Evolutionary conservation across 225 moss, liverwort and hornwort genomes (phyloP), one percentile per base, ranked within the genome.

Genomic region (Sphagnum tenellum): DNA sequence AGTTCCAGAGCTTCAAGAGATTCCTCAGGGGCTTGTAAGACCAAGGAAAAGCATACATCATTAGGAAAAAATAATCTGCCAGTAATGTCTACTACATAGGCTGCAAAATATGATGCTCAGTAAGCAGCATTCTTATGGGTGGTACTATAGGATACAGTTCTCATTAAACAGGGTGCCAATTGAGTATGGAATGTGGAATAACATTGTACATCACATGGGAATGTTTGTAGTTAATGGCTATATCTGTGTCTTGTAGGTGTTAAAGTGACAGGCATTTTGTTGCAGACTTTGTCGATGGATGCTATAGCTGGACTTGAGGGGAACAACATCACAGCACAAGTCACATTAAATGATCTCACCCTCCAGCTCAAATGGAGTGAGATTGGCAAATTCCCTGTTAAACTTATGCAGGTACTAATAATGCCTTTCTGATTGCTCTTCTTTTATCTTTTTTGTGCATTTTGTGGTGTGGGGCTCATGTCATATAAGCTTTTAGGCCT

Each of bases 281-380:
- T 69, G 67, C 81, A 94, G 94, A 75, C 74, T 63, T 65, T 98
- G 49, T 89, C 93, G 13, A 87, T 98, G 79, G 93, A 98, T 82
- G 90, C 89, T 4, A 61, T 90, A 49, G 86, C 87, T 61, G 71
- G 69, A 72, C 78, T 98, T 46, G 71, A 69, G 62, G 74, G 76
- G 46, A 83, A 83, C 67, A 93, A 98, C 56, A 87, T 98, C 56
- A 87, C 93, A 14, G 98, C 89, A 60, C 74, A 89, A 72, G 81
- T 75, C 9, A 70, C 74, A 3, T 72, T 98, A 45, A 78, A 89
- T 71, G 89, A 93, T 14, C 76, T 98, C 47, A 87, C 72, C 44
- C 68, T 98, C 44, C 70, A 82, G 62, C 64, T 98, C 49, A 86
- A 90, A 63, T 98, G 98, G 98, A 98, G 98, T 71, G 87, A 89